Evolutionary conservation across 805 yeast species (phyloP).

Genomic region (Ogataea corticis): DNA sequence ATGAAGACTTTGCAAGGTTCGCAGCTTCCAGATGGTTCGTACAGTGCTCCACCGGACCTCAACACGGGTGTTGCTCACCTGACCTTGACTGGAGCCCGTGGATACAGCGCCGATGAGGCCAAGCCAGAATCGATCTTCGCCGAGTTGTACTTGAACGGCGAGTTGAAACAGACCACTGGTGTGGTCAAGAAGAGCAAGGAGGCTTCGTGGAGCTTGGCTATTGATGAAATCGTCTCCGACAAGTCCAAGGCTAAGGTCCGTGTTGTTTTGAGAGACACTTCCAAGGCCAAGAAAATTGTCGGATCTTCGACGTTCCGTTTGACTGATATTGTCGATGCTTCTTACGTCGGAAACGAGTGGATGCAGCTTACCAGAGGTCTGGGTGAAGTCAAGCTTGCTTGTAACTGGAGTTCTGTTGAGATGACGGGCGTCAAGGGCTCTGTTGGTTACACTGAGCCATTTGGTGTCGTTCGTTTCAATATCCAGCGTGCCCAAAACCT

Average conservation of each 20-base stretch:
- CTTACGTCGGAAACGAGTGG: conserved; percentile 78
- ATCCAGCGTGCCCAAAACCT: conserved; percentile 71
- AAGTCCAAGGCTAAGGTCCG: conserved; percentile 70
- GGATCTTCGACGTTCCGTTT: conserved; percentile 60
- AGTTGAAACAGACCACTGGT: conserved; percentile 56
- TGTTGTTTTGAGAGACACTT: conserved; percentile 64
- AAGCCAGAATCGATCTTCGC: conserved; percentile 63
- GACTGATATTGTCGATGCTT: conserved; percentile 70
- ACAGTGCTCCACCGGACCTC: conserved; percentile 84
- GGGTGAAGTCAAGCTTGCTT: conserved; percentile 70
- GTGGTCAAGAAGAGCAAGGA: conserved; percentile 58
- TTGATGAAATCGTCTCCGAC: conserved; percentile 64
- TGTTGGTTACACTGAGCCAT: conserved; percentile 88
- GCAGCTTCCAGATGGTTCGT: conserved; percentile 75
- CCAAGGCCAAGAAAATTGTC: conserved; percentile 53
- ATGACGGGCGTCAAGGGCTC: conserved; percentile 66
- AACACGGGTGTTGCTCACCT: conserved; percentile 89
- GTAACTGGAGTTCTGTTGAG: conserved; percentile 86
- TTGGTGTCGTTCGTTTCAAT: conserved; percentile 82
- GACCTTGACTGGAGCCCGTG: conserved; percentile 65
- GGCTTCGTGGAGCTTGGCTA: conserved; percentile 64
- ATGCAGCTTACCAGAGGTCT: conserved; percentile 64
- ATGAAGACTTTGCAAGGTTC: conserved; percentile 70
- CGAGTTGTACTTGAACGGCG: conserved; percentile 68
- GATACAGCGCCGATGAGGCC: conserved; percentile 39